Evolutionary conservation across 768 basidiomycete species (phyloP).

Genomic region (Xerocomus spinulosus): DNA sequence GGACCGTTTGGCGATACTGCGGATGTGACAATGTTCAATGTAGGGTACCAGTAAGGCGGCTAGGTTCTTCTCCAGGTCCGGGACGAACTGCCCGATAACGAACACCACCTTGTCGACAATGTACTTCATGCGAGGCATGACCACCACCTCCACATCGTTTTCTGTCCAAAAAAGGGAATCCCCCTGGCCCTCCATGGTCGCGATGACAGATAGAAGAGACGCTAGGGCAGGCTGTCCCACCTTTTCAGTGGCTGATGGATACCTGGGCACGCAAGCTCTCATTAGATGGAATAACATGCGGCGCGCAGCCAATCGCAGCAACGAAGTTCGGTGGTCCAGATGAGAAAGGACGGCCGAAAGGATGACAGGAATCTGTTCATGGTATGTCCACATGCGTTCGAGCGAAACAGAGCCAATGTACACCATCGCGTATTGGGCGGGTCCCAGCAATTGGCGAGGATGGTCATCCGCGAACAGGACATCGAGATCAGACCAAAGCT

Average conservation of each 20-base stretch:
- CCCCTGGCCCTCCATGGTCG: constrained; percentile 54
- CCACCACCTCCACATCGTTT: constrained; percentile 52
- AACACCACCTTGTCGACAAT: constrained; percentile 63
- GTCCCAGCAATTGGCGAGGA: constrained; percentile 65
- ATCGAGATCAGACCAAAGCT: constrained; percentile 77
- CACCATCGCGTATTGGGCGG: constrained; percentile 85
- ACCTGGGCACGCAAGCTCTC: constrained; percentile 76
- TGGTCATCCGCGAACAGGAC: constrained; percentile 65
- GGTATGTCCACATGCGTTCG: constrained; percentile 72
- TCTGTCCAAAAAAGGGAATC: constrained; percentile 66
- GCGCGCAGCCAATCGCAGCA: constrained; percentile 66
- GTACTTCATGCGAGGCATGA: constrained; percentile 62
- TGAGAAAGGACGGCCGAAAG: constrained; percentile 80
- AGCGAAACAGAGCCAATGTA: constrained; percentile 76
- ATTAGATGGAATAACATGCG: constrained; percentile 82
- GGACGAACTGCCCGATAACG: constrained; percentile 65
- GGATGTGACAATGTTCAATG: constrained; percentile 84
- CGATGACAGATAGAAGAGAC: constrained; percentile 47
- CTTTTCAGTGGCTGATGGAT: constrained; percentile 66
- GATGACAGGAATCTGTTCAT: constrained; percentile 63
- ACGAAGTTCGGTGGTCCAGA: constrained; percentile 69
- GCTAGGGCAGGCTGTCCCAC: constrained; percentile 43
- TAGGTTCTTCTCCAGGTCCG: constrained; percentile 69
- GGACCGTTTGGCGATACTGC: constrained; percentile 81
- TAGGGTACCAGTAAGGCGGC: constrained; percentile 76